A percentile compares a stretch with the other conserved stretches of the same genome.
Evolutionary conservation across 129 eudicot genomes (phyloP).

Genomic region (Tagetes patula): DNA sequence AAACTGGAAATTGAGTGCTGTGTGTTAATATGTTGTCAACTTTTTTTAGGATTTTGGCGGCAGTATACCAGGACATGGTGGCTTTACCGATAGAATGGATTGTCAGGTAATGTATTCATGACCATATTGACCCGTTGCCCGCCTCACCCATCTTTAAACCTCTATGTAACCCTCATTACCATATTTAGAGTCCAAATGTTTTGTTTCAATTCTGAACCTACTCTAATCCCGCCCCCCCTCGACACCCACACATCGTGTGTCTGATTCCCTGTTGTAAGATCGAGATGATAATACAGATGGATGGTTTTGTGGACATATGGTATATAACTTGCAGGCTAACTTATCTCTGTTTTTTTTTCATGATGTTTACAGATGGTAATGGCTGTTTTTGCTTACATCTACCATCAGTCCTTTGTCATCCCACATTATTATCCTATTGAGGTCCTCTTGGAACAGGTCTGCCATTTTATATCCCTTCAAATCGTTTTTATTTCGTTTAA

Average conservation of each 20-base stretch:
- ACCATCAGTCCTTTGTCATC: constrained; percentile 66
- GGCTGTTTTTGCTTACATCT: constrained; percentile 87
- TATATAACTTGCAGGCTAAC: constrained; percentile 4
- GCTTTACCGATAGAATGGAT: constrained; percentile 84
- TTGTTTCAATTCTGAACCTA: not conserved
- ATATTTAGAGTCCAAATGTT: not conserved
- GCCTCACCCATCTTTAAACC: not conserved
- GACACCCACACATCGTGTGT: not conserved
- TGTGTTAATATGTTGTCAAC: constrained; percentile 1
- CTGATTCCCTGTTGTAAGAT: not conserved
- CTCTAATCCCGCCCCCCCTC: not conserved
- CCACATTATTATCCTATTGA: constrained; percentile 62
- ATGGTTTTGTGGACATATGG: not conserved
- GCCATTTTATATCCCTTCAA: not conserved
- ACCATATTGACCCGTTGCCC: not conserved
- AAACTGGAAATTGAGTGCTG: not conserved
- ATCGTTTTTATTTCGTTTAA: not conserved
- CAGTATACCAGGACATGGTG: constrained; percentile 91
- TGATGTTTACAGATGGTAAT: constrained; percentile 74
- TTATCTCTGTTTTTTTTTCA: not conserved
- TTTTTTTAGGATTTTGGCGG: constrained; percentile 69
- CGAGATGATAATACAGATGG: not conserved
- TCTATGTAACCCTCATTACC: not conserved
- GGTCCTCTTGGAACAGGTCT: constrained; percentile 72
- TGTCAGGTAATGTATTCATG: constrained; percentile 61